Conservation (phyloP, 305 asterid species). For the Solanum hybrid region DNA sequence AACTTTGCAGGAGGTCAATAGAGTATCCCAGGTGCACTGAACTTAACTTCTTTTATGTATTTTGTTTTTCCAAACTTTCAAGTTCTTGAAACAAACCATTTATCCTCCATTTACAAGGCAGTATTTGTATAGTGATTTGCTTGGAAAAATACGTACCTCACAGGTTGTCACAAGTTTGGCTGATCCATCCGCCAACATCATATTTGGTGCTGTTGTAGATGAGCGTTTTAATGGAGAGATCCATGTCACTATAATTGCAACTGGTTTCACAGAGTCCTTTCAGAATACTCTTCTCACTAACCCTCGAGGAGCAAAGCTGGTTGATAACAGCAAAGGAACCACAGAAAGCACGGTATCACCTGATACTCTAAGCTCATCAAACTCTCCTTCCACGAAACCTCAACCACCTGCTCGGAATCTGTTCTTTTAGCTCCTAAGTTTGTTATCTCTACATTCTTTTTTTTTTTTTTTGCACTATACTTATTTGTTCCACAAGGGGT, state of each 20-base stretch:
- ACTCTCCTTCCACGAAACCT: slow-evolving; percentile 26
- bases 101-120: not conserved
- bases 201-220: not conserved
- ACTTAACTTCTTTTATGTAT: not conserved
- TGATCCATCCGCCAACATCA: not conserved
- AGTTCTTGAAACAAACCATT: not conserved
- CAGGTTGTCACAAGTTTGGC: slow-evolving; percentile 43
- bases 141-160: not conserved
- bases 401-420: slow-evolving; percentile 37
- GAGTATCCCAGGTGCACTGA: slow-evolving; percentile 74
- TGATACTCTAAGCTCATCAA: slow-evolving; percentile 28
- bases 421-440: slow-evolving; percentile 35
- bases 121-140: not conserved
- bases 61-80: not conserved
- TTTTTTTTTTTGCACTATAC: not conserved
- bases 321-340: slow-evolving; percentile 22
- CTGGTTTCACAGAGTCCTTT: slow-evolving; percentile 79
- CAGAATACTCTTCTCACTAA: slow-evolving; percentile 66
- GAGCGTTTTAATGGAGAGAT: slow-evolving; percentile 49
- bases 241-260: slow-evolving; percentile 87
- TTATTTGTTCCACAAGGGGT: not conserved
- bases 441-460: not conserved
- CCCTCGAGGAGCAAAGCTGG: slow-evolving; percentile 50
- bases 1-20: slow-evolving; percentile 84
- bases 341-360: slow-evolving; percentile 36